Evolutionary conservation across 805 yeast genomes (phyloP).

Genomic region (Starmera quercuum): DNA sequence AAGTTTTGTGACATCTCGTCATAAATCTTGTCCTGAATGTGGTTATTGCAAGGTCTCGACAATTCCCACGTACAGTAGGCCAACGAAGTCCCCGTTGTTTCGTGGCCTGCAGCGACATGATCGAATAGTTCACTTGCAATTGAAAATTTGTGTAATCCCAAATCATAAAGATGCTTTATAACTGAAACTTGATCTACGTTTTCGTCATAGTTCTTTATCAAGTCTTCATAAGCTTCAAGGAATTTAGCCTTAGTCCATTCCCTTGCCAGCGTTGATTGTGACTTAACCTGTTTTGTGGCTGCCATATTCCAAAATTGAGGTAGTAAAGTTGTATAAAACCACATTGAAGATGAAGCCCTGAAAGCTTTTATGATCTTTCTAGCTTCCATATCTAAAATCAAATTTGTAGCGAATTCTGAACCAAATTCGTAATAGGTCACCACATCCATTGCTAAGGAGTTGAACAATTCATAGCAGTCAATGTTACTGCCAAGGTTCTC

Average conservation of each 20-base stretch:
- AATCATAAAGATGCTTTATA: constrained; percentile 13
- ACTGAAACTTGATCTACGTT: constrained; percentile 9
- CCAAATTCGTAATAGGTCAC: constrained; percentile 59
- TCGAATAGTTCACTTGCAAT: constrained; percentile 48
- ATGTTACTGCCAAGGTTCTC: constrained; percentile 21
- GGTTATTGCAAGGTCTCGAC: constrained; percentile 38
- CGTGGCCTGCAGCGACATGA: constrained; percentile 73
- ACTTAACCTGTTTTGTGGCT: constrained; percentile 31
- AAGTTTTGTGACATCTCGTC: constrained; percentile 35
- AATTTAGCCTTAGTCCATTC: constrained; percentile 35
- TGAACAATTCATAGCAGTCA: constrained; percentile 57
- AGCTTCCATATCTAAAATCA: constrained; percentile 33
- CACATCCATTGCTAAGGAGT: constrained; percentile 66
- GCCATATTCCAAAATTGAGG: constrained; percentile 47
- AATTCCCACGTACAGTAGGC: constrained; percentile 53
- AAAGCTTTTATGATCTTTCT: constrained; percentile 37
- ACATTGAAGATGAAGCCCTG: constrained; percentile 44
- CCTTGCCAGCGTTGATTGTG: constrained; percentile 32
- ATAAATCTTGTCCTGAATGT: constrained; percentile 39
- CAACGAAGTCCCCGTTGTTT: constrained; percentile 62
- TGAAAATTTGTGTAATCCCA: constrained; percentile 19
- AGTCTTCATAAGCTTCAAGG: constrained; percentile 13
- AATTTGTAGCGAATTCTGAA: constrained; percentile 32
- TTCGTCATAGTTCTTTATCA: constrained; percentile 10
- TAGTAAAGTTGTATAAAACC: constrained; percentile 58